A percentile compares a stretch with the other conserved stretches of the same genome.
phyloP scores from a whole-genome alignment of 2,329 filamentous ascomycete genomes.

The Beauveria asiatica region DNA sequence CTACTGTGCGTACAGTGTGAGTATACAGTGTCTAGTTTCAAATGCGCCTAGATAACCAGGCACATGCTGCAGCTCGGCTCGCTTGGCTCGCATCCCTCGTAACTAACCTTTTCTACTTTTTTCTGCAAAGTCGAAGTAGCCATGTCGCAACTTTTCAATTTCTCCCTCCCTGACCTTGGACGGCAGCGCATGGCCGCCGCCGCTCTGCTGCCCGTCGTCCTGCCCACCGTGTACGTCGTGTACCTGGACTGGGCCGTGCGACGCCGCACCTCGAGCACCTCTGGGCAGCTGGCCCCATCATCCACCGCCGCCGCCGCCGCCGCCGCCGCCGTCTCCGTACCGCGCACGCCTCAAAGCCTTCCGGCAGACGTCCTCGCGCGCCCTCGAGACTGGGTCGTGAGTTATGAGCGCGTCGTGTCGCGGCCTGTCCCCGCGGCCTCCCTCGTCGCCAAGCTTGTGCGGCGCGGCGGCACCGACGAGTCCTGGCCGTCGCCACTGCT shows the following conservation, averaged over 20 bases:
- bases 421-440: slow-evolving; percentile 14
- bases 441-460: background rate
- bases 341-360: slow-evolving; percentile 10
- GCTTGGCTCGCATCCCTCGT: background rate
- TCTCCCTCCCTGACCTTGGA: background rate
- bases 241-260: slow-evolving; percentile 12
- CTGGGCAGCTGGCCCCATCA: background rate
- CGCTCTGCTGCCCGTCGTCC: slow-evolving; percentile 9
- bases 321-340: background rate
- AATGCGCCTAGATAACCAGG: background rate
- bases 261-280: slow-evolving; percentile 8
- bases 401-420: slow-evolving; percentile 22
- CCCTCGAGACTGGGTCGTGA: slow-evolving; percentile 19
- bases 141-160: background rate
- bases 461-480: background rate
- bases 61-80: background rate
- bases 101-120: too few species aligned
- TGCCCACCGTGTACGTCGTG: slow-evolving; percentile 13
- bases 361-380: slow-evolving; percentile 16
- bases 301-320: background rate
- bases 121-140: background rate
- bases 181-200: background rate
- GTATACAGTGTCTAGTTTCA: background rate
- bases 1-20: background rate
- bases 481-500: slow-evolving; percentile 16